phyloP scores from a whole-genome alignment of 2,329 filamentous ascomycete species.

The Helotiales sp. region DNA sequence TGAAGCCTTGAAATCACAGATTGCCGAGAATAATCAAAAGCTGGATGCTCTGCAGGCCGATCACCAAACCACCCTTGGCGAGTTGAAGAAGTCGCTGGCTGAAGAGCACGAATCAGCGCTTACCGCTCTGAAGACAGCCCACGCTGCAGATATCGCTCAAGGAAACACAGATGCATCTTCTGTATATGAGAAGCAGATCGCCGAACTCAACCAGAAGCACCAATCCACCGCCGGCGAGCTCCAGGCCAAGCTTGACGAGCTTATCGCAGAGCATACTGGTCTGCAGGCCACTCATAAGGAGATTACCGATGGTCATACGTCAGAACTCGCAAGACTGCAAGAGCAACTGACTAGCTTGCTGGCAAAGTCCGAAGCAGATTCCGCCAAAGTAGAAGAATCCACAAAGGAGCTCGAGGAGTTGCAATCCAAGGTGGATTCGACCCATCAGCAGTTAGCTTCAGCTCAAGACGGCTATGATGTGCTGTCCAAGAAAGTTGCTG shows the following conservation, averaged over 20 bases:
- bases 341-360: constrained; percentile 53
- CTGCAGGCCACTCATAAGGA: constrained; percentile 47
- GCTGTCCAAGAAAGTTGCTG: constrained; percentile 31
- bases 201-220: constrained; percentile 51
- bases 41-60: constrained; percentile 37
- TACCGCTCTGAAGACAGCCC: constrained; percentile 52
- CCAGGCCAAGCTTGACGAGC: constrained; percentile 55
- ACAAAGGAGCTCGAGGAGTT: constrained; percentile 48
- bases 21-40: constrained; percentile 38
- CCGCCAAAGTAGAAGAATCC: constrained; percentile 21
- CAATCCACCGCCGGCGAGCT: constrained; percentile 49
- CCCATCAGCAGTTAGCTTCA: constrained; percentile 40
- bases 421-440: constrained; percentile 46
- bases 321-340: constrained; percentile 52
- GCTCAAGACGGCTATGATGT: constrained; percentile 38
- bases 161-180: constrained; percentile 44
- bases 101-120: constrained; percentile 52
- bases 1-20: constrained; percentile 37
- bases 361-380: constrained; percentile 41
- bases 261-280: constrained; percentile 48
- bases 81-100: constrained; percentile 49
- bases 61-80: constrained; percentile 40
- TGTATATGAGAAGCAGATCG: constrained; percentile 48
- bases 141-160: constrained; percentile 50
- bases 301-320: constrained; percentile 45